Base-by-base conservation (phyloP, 345 rosid genomes). In the Anacardium occidentale region DNA sequence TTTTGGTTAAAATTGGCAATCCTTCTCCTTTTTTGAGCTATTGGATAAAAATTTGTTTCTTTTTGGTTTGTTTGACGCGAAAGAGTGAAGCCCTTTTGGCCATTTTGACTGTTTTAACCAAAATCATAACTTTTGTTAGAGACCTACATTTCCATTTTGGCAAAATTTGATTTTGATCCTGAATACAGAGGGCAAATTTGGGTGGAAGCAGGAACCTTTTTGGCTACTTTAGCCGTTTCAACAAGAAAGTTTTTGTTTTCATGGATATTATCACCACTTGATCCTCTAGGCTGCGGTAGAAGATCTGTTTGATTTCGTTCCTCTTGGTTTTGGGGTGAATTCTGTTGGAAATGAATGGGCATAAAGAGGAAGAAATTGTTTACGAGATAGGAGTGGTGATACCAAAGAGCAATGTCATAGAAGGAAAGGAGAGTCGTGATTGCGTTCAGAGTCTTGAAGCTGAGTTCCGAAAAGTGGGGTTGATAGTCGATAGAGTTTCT, bases 341-440 rank as follows among this genome's bases (percentile, higher is more conserved):
- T 68, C 32, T 63, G 32, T 63, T 71, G 77, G 84, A 81, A 54
- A 90, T 91, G 98, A 81, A 67, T 82, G 86, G 64, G 73, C 61
- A 76, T 72, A 85, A 58, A 53, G 90, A 85, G 58, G 91, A 87
- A 59, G 57, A 79, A 50, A 44, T 76, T 68, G 81, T 73, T 71
- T 90, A 76, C 68, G 98, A 92, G 87, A 87, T 94, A 66, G 92
- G 79, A 53, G 80, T 92, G 76, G 97, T 87, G 78, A 92, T 92
- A 77, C 80, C 91, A 10, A 88, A 84, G 82, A 77, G 85, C 69
- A 57, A 74, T 73, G 65, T 61, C 51, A 74, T n/a, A 62, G 78
- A 76, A 74, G 84, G 78, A 76, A 86, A 81, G 50, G 84, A 69
- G 64, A 59, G 20, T 53, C 62, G 9, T 73, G 88, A 88, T 56